Evolutionary conservation across 202 grass and related monocot genomes (phyloP), one percentile per base, ranked within the genome.

Genomic region (Setaria italica): DNA sequence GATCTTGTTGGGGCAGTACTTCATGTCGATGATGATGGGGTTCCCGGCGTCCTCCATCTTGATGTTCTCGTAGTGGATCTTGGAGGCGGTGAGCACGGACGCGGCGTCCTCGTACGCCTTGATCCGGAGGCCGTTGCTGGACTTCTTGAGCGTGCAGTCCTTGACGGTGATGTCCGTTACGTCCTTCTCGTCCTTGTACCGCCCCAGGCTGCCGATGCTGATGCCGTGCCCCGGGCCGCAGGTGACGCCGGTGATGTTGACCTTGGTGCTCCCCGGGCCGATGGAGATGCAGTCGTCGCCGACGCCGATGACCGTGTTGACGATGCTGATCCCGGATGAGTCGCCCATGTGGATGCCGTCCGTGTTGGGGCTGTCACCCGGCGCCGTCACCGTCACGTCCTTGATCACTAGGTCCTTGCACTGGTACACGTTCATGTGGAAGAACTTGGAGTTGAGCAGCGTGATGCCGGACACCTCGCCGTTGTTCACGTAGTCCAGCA

Each of bases 301-400:
- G 34, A 72, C 84, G 39, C 72, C 86, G 32, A 95, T 95, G 41
- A 9, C 47, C 8, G 86, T 86, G 86, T 41, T n/a, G 4, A 42
- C 12, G 80, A 95, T 82, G n/a, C 12, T 76, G 62, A 95, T 20
- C 17, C 83, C 80, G 58, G 76, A 73, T 0, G 80, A 86, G 48
- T 90, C 88, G 12, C 83, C 86, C 34, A 93, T 86, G 85, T 95
- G 93, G 67, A 95, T 92, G 48, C 86, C 93, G 59, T 95, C 90
- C 11, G 93, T 92, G 90, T 95, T 93, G 50, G 86, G 90, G 72
- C 90, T 91, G 46, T 83, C 82, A 14, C 16, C 90, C 0, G 90
- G 87, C 19, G 92, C 74, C 6, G 20, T 63, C 39, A 94, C 76
- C 9, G 62, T 83, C 68, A 94, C 82, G 64, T 79, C 62, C 33